Percentiles rank a stretch among this genome's conserved stretches.
Conservation (phyloP, 306 rosid species). For the Vigna radiata region DNA sequence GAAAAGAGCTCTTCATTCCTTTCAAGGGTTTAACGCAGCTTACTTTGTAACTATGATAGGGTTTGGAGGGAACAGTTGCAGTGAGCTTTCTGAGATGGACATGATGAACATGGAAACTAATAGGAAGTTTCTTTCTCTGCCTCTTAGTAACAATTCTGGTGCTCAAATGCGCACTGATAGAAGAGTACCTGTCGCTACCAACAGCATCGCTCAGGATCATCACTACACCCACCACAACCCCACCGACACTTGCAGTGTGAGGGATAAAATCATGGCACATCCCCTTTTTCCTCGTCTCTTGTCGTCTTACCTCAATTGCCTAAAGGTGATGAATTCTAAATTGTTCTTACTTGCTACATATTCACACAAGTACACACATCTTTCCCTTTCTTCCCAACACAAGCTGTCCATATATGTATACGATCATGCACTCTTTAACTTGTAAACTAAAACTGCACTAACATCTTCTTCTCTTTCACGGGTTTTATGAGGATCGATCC, state of each 20-base stretch:
- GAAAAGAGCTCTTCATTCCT: slow-evolving; percentile 10
- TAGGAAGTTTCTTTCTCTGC: slow-evolving; percentile 54
- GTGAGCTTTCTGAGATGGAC: slow-evolving; percentile 50
- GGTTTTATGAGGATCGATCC: background rate
- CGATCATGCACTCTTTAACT: background rate
- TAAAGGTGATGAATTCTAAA: slow-evolving; percentile 60
- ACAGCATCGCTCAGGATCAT: slow-evolving; percentile 29
- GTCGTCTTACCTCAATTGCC: slow-evolving; percentile 88
- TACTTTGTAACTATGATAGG: slow-evolving; percentile 50
- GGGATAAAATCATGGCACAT: slow-evolving; percentile 94
- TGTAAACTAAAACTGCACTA: background rate
- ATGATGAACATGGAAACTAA: slow-evolving; percentile 49
- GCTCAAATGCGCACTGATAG: slow-evolving; percentile 18
- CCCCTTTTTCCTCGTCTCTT: slow-evolving; percentile 96
- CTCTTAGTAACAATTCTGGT: slow-evolving; percentile 38
- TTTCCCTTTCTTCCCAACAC: slow-evolving; percentile 1
- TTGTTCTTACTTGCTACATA: background rate
- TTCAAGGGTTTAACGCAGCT: background rate
- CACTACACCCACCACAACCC: slow-evolving; percentile 27
- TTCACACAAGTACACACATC: background rate
- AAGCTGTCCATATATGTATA: background rate
- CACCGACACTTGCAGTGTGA: slow-evolving; percentile 52
- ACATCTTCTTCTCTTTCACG: background rate
- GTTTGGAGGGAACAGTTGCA: slow-evolving; percentile 56
- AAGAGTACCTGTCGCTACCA: slow-evolving; percentile 40